These are phyloP conservation scores for Agapanthus africanus DNA, from an alignment of 106 monocot genomes.

Conservation along the genomic window DNA sequence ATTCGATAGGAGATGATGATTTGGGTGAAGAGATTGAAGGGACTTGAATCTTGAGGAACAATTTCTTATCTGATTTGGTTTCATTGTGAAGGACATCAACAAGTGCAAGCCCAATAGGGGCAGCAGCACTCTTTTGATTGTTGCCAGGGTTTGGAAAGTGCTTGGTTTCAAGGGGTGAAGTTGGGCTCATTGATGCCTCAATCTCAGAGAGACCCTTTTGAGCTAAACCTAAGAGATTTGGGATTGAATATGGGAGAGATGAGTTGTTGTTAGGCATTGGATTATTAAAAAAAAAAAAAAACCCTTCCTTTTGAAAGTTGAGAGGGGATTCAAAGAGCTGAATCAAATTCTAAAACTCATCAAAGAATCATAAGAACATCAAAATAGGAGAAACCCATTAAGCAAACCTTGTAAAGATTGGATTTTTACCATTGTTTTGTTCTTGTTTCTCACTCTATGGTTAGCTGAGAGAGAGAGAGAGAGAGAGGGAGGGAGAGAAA, in stretches of 20 bases:
- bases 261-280: neutral
- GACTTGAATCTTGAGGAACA: constrained; percentile 44
- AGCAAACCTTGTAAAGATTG: neutral
- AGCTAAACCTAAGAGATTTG: neutral
- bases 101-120: constrained; percentile 35
- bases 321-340: too few relatives aligned
- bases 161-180: constrained; percentile 2
- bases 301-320: neutral
- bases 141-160: neutral
- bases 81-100: constrained; percentile 30
- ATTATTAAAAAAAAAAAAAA: neutral
- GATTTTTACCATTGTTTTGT: neutral
- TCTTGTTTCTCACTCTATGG: neutral
- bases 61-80: constrained; percentile 4
- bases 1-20: constrained; percentile 59
- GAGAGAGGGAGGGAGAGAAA: neutral
- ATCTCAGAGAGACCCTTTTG: neutral
- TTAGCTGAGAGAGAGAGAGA: neutral
- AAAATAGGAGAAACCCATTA: neutral
- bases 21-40: constrained; percentile 13
- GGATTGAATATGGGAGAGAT: neutral
- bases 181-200: constrained; percentile 8
- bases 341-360: neutral
- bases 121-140: neutral
- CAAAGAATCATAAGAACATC: neutral